Evolutionary conservation across 192 early-diverging fungal genomes (phyloP).

Genomic region (Coemansia umbellata): DNA sequence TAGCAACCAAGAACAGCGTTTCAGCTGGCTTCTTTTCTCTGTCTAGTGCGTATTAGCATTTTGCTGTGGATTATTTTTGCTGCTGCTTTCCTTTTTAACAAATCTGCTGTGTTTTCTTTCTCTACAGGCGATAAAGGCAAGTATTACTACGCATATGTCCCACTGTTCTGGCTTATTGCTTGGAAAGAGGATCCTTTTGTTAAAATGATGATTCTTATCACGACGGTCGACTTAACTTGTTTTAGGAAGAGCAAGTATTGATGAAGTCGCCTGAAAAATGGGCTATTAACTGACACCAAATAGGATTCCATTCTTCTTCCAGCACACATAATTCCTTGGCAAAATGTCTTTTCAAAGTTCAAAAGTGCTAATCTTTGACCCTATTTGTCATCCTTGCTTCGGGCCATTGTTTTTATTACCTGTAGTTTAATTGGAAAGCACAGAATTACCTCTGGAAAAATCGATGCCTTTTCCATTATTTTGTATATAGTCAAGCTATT

Average conservation of each 20-base stretch:
- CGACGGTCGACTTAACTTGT: conserved; percentile 51
- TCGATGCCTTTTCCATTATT: no score
- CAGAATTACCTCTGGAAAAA: no score
- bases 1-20: no score
- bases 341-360: no score
- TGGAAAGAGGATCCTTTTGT: neutral
- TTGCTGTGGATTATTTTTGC: neutral
- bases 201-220: conserved; percentile 47
- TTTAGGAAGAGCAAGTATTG: conserved; percentile 42
- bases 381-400: no score
- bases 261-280: conserved; percentile 49
- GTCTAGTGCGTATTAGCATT: neutral
- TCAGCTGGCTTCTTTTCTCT: no score
- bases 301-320: neutral
- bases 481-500: no score
- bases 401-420: no score
- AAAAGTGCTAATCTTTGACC: no score
- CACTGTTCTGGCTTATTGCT: neutral
- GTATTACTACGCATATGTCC: neutral
- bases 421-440: no score
- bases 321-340: no score
- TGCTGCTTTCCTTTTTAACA: neutral
- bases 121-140: no score
- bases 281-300: conserved; percentile 32
- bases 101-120: neutral